Conservation (phyloP, 495 filamentous ascomycete genomes). For the Aspergillus kassunensis region DNA sequence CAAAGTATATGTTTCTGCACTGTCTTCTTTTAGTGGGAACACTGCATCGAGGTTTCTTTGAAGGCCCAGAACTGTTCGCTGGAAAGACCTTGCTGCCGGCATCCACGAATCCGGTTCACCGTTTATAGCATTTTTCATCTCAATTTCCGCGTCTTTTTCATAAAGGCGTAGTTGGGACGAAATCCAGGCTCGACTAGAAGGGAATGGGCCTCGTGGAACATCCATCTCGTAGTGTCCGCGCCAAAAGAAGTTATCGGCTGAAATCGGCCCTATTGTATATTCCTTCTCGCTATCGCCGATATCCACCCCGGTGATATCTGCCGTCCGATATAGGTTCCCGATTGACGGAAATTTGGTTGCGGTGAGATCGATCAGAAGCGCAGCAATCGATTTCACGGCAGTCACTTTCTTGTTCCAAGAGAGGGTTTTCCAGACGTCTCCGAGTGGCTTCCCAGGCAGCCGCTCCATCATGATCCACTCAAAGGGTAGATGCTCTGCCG, state of each 20-base stretch:
- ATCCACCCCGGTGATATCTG: background rate
- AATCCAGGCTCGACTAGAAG: background rate
- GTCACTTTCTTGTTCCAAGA: background rate
- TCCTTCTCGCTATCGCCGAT: background rate
- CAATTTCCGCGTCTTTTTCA: background rate
- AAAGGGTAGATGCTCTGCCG: conserved; percentile 45
- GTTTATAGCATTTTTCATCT: background rate
- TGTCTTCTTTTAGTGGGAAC: conserved; percentile 13
- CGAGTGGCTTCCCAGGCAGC: conserved; percentile 37
- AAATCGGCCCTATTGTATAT: background rate
- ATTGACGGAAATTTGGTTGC: background rate
- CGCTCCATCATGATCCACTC: conserved; percentile 57
- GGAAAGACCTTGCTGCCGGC: background rate
- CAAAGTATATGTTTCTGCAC: conserved; percentile 34
- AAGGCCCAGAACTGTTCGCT: background rate
- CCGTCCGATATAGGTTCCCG: background rate
- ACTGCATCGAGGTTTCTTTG: background rate
- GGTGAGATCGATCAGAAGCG: background rate
- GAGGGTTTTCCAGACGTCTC: conserved; percentile 38
- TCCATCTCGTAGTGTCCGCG: background rate
- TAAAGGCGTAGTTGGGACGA: background rate
- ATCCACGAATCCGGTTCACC: background rate
- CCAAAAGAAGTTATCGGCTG: background rate
- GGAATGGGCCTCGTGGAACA: background rate
- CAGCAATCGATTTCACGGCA: background rate